Evolutionary conservation across 257 asterid genomes (phyloP).

Genomic region (Eucommia ulmoides): DNA sequence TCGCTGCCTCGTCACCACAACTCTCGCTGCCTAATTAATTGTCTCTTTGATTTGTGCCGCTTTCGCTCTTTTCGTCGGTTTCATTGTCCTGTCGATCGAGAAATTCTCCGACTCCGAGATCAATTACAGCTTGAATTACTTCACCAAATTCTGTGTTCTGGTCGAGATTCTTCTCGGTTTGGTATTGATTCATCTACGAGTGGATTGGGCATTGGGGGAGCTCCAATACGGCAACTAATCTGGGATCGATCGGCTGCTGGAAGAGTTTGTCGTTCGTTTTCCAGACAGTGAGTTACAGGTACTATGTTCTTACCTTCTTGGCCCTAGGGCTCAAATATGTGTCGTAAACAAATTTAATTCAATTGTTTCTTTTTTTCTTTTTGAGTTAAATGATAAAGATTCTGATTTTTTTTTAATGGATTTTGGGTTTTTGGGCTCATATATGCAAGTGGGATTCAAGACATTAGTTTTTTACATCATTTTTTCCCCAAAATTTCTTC

Average conservation of each 20-base stretch:
- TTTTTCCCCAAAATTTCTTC: too few relatives aligned
- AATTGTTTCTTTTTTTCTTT: too few relatives aligned
- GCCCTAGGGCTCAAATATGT: too few relatives aligned
- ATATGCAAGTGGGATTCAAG: too few relatives aligned
- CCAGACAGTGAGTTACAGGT: slow-evolving; percentile 24
- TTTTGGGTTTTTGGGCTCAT: too few relatives aligned
- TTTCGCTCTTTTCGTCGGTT: slow-evolving; percentile 5
- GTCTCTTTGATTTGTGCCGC: slow-evolving; percentile 5
- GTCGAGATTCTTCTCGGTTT: slow-evolving; percentile 3
- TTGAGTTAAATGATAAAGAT: too few relatives aligned
- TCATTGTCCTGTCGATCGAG: slow-evolving; percentile 5
- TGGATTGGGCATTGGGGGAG: slow-evolving; percentile 35
- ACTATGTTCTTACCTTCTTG: slow-evolving; percentile 22
- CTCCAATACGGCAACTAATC: slow-evolving; percentile 14
- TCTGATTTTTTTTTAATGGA: too few relatives aligned
- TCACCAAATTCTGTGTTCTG: slow-evolving; percentile 5
- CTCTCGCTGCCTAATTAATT: slow-evolving; percentile 8
- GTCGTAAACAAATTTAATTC: too few relatives aligned
- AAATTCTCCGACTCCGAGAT: slow-evolving; percentile 24
- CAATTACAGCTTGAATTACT: slow-evolving; percentile 13
- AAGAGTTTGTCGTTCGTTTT: slow-evolving; percentile 44
- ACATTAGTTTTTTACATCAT: too few relatives aligned
- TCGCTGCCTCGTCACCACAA: too few relatives aligned
- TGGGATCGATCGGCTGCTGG: slow-evolving; percentile 19
- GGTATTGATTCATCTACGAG: slow-evolving; percentile 18